phyloP scores from a whole-genome alignment of 2,329 filamentous ascomycete species.

The Davidsoniella australis region DNA sequence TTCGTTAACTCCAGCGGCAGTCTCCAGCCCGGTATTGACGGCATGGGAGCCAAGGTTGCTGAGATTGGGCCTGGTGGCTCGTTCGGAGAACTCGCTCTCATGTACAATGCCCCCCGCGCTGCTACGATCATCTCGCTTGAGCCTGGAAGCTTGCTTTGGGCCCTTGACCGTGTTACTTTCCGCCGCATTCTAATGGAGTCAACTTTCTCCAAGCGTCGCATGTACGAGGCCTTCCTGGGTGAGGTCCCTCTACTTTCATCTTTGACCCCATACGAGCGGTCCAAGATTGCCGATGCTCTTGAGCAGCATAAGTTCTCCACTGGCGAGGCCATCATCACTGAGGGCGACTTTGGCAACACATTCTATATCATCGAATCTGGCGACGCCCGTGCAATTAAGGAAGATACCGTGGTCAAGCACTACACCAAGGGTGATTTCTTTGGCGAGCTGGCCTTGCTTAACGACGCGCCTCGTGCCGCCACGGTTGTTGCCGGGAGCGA shows the following conservation, averaged over 20 bases:
- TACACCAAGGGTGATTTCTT: conserved; percentile 95
- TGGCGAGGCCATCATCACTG: conserved; percentile 69
- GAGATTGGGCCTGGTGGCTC: conserved; percentile 76
- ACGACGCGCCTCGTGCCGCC: conserved; percentile 83
- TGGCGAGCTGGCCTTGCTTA: conserved; percentile 81
- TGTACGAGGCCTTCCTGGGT: conserved; percentile 94
- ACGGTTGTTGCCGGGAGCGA: conserved; percentile 71
- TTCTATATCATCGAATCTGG: conserved; percentile 86
- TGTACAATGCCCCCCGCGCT: conserved; percentile 96
- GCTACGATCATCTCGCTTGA: conserved; percentile 82
- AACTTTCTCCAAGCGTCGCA: conserved; percentile 83
- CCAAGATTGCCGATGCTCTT: conserved; percentile 92
- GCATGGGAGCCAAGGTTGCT: conserved; percentile 68
- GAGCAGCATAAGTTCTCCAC: conserved; percentile 75
- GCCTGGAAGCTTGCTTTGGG: conserved; percentile 69
- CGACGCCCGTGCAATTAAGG: conserved; percentile 72
- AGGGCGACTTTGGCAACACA: conserved; percentile 79
- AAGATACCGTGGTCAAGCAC: conserved; percentile 55
- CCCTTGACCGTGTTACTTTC: conserved; percentile 88
- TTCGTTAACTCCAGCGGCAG: conserved; percentile 68
- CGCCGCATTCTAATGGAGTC: conserved; percentile 96
- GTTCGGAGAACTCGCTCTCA: conserved; percentile 89
- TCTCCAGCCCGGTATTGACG: conserved; percentile 63
- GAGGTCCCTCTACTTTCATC: conserved; percentile 74
- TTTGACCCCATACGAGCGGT: conserved; percentile 80